Conservation (phyloP, 129 eudicot genomes). For the Oenanthe sinensis region DNA sequence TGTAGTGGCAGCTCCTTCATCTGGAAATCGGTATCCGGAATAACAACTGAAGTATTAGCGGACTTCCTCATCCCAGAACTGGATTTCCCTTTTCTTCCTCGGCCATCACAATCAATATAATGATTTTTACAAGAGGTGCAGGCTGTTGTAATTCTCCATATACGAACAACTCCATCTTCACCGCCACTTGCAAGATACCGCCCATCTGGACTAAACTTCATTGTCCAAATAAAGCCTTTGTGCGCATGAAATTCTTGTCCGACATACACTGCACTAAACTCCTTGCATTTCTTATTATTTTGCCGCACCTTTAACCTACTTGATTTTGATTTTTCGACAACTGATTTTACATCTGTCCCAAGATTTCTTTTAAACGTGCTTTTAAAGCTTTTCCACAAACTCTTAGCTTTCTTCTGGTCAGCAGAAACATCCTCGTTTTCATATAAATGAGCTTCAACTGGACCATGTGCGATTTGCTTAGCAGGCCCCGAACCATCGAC, state of each 20-base stretch:
- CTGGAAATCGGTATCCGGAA: conserved; percentile 79
- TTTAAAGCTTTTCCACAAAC: conserved; percentile 31
- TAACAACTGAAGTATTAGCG: conserved; percentile 54
- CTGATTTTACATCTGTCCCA: conserved; percentile 7
- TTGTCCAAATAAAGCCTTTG: conserved; percentile 70
- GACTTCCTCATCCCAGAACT: conserved; percentile 52
- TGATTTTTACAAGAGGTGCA: conserved; percentile 48
- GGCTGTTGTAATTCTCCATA: conserved; percentile 82
- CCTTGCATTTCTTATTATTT: conserved; percentile 38
- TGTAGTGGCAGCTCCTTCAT: conserved; percentile 75
- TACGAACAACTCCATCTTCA: conserved; percentile 74
- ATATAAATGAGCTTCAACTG: background rate
- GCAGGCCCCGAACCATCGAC: background rate
- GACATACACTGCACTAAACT: conserved; percentile 64
- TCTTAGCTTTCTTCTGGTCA: conserved; percentile 18
- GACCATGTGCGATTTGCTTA: background rate
- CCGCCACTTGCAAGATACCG: conserved; percentile 84
- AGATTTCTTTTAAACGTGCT: conserved; percentile 19
- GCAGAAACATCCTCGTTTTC: background rate
- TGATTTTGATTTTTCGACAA: conserved; percentile 8
- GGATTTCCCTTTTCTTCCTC: conserved; percentile 23
- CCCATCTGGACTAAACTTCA: conserved; percentile 89
- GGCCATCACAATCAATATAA: background rate
- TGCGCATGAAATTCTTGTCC: conserved; percentile 91
- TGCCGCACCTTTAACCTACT: conserved; percentile 23